phyloP scores from a whole-genome alignment of 768 basidiomycete genomes.

The Kwoniella sp. region DNA sequence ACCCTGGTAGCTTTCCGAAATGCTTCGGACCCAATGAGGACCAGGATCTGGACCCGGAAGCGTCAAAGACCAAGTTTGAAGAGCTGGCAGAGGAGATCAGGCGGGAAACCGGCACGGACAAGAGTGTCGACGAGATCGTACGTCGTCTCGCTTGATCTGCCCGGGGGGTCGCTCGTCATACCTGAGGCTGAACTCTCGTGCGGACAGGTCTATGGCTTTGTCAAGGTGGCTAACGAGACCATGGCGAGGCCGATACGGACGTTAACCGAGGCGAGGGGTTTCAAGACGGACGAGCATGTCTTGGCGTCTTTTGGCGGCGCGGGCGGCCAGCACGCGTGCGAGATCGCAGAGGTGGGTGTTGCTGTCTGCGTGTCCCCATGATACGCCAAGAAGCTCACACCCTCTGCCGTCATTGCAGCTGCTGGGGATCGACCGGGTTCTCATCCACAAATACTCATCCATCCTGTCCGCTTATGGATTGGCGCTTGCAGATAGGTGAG shows the following conservation, averaged over 20 bases:
- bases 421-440: constrained; percentile 25
- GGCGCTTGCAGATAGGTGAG: constrained; percentile 51
- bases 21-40: constrained; percentile 88
- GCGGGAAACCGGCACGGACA: constrained; percentile 50
- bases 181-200: no score
- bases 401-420: background rate
- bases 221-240: constrained; percentile 94
- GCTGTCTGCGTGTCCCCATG: background rate
- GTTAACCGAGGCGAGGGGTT: constrained; percentile 81
- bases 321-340: constrained; percentile 47
- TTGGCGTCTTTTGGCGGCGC: constrained; percentile 51
- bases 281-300: constrained; percentile 70
- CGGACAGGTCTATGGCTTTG: constrained; percentile 87
- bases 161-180: background rate
- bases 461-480: constrained; percentile 44
- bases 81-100: constrained; percentile 68
- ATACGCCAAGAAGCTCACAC: background rate
- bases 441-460: constrained; percentile 35
- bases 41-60: constrained; percentile 73
- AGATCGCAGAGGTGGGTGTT: constrained; percentile 30
- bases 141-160: background rate
- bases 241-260: constrained; percentile 58
- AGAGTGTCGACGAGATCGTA: constrained; percentile 16
- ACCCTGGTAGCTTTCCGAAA: constrained; percentile 57
- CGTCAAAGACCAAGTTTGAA: constrained; percentile 66